Evolutionary conservation across 441 rosid species (phyloP), one percentile per base, ranked within the genome.

Genomic region (Mallotus japonicus): DNA sequence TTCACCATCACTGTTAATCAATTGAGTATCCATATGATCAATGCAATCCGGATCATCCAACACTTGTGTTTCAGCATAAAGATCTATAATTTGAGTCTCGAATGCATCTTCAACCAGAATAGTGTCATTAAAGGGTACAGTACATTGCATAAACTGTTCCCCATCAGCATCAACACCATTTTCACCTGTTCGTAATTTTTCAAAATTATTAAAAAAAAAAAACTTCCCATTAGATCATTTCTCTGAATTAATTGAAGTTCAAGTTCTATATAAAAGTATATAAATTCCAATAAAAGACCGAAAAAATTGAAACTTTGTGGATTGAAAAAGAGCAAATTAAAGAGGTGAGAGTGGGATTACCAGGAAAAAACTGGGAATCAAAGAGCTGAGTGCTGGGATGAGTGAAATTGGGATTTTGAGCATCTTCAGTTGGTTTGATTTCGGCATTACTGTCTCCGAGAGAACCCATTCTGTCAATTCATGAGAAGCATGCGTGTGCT

Each of bases 61-160:
- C 49, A 80, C 82, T 82, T 87, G 89, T 5, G 87, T 82, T 73
- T 86, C 92, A 55, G 70, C 82, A 32, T 57, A 83, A 69, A 80
- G 64, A 79, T 81, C 67, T 62, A 86, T 22, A 49, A 80, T 82
- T 82, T 89, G 93, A 65, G 93, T 90, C 78, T 92, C 92, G 37
- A 67, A 81, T 17, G 74, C 81, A 73, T 84, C 85, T 40, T 81
- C 80, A 65, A 72, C 73, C 19, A 74, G 77, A 60, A 77, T 67
- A 67, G 74, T 78, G 58, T 86, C 84, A 64, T 85, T 82, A 62
- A 78, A 69, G 59, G 55, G 81, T 61, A 69, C 64, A 0, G 84
- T 77, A 57, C 64, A 70, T 68, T 77, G 81, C 22, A 67, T 14
- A 70, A 67, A 77, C 20, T 37, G 37, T 28, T 59, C 71, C 58